Evolutionary conservation across 306 rosid genomes (phyloP).

Genomic region (Elaeagnus macrophylla): DNA sequence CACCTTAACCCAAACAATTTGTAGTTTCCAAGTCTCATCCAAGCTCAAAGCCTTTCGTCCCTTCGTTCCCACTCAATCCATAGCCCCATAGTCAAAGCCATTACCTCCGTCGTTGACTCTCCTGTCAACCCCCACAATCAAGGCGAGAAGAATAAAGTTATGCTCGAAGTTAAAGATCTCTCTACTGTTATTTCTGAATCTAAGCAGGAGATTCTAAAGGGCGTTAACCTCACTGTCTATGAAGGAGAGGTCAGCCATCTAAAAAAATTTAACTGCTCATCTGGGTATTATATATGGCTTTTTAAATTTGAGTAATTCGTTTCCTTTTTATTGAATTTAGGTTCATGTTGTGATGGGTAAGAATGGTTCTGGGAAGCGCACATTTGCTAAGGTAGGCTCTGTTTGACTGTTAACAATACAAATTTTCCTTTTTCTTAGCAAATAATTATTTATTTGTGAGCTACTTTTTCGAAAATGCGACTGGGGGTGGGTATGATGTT

Average conservation of each 20-base stretch:
- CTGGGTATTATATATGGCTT: not conserved
- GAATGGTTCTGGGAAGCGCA: constrained; percentile 95
- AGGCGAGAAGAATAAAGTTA: constrained; percentile 28
- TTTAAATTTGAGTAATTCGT: not conserved
- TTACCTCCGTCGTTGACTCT: constrained; percentile 28
- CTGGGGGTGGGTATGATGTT: constrained; percentile 49
- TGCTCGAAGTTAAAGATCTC: constrained; percentile 68
- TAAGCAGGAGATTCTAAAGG: constrained; percentile 54
- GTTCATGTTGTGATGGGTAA: constrained; percentile 94
- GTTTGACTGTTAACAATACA: not conserved
- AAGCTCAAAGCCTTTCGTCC: constrained; percentile 13
- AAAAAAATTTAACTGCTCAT: not conserved
- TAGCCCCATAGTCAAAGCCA: constrained; percentile 8
- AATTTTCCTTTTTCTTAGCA: not conserved
- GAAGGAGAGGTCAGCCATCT: constrained; percentile 51
- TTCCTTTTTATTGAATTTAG: constrained; percentile 13
- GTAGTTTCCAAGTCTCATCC: constrained; percentile 1
- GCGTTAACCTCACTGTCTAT: constrained; percentile 64
- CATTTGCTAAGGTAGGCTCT: constrained; percentile 67
- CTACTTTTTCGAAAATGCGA: constrained; percentile 74
- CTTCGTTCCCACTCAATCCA: constrained; percentile 16
- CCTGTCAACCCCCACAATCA: constrained; percentile 6
- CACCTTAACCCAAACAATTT: not conserved
- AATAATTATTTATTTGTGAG: constrained; percentile 24
- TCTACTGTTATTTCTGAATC: constrained; percentile 64